phyloP scores from a whole-genome alignment of 2,329 filamentous ascomycete genomes.

The Scedosporium dehoogii region DNA sequence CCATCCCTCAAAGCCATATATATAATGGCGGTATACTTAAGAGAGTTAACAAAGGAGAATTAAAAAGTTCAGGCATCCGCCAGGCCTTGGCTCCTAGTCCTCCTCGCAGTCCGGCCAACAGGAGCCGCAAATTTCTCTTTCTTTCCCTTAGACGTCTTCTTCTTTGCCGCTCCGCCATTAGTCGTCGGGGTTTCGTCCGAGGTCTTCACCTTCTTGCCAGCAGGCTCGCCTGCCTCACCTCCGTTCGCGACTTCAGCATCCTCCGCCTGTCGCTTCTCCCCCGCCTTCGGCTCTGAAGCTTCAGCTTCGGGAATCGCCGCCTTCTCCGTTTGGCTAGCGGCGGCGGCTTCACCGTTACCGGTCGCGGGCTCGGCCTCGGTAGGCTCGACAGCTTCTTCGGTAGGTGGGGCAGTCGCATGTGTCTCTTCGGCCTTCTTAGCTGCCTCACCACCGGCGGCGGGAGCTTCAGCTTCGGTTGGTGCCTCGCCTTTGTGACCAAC shows the following conservation, averaged over 20 bases:
- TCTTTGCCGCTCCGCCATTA: constrained; percentile 14
- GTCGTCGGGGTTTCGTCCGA: constrained; percentile 18
- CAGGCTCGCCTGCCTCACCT: constrained; percentile 12
- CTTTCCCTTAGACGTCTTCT: constrained; percentile 14
- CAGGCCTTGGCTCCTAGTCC: constrained; percentile 33
- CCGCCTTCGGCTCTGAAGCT: constrained; percentile 13
- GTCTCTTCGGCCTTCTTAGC: constrained; percentile 8
- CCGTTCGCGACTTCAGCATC: constrained; percentile 14
- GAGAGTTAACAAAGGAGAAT: no score
- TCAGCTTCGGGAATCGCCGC: constrained; percentile 13
- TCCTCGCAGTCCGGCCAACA: constrained; percentile 27
- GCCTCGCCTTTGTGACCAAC: not conserved
- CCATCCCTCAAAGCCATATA: no score
- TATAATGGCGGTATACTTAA: not conserved
- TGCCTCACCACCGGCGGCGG: not conserved
- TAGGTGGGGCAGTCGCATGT: constrained; percentile 11
- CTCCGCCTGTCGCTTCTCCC: constrained; percentile 31
- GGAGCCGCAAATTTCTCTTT: constrained; percentile 23
- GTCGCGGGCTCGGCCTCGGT: constrained; percentile 3
- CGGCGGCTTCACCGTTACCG: constrained; percentile 6
- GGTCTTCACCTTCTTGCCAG: constrained; percentile 30
- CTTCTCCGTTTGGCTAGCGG: constrained; percentile 10
- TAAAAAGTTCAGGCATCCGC: constrained; percentile 16
- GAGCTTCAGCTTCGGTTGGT: not conserved
- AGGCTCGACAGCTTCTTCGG: constrained; percentile 7